These are phyloP conservation scores for Rhodomyrtus tomentosa DNA, from an alignment of 345 rosid genomes.

Conservation along the genomic window DNA sequence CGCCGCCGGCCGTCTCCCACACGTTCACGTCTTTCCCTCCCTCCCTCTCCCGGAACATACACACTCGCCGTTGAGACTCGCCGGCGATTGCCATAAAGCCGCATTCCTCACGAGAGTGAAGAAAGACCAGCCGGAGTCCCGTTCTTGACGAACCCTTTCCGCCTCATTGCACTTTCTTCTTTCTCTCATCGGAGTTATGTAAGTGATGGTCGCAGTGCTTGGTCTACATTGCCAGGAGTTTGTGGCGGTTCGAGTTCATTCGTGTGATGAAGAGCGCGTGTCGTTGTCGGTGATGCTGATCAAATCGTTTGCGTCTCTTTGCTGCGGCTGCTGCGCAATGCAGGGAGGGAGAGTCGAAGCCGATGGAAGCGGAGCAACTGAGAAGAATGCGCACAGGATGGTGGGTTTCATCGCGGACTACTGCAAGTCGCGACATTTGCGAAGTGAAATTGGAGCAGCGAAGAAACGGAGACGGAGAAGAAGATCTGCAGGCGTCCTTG, in stretches of 20 bases:
- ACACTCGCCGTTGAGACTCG: background rate
- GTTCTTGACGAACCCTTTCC: background rate
- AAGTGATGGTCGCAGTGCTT: background rate
- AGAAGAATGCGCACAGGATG: constrained; percentile 68
- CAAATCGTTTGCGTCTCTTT: background rate
- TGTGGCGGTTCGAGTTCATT: background rate
- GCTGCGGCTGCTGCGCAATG: background rate
- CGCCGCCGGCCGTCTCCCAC: background rate
- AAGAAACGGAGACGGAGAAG: too few relatives aligned
- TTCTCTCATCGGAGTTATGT: background rate
- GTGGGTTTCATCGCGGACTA: constrained; percentile 93
- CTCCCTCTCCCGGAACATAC: background rate
- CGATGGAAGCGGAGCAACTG: constrained; percentile 70
- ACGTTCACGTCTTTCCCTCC: background rate
- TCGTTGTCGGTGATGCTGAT: background rate
- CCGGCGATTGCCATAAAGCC: too few relatives aligned
- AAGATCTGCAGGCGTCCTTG: too few relatives aligned
- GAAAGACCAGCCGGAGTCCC: too few relatives aligned
- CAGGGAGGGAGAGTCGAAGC: constrained; percentile 10
- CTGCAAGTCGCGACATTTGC: too few relatives aligned
- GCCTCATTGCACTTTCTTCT: background rate
- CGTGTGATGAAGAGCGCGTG: too few relatives aligned
- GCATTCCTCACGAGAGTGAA: too few relatives aligned
- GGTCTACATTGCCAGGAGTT: background rate
- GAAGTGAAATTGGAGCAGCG: too few relatives aligned